Base-by-base conservation (phyloP, 805 yeast species). In the Candida lessepsii region DNA sequence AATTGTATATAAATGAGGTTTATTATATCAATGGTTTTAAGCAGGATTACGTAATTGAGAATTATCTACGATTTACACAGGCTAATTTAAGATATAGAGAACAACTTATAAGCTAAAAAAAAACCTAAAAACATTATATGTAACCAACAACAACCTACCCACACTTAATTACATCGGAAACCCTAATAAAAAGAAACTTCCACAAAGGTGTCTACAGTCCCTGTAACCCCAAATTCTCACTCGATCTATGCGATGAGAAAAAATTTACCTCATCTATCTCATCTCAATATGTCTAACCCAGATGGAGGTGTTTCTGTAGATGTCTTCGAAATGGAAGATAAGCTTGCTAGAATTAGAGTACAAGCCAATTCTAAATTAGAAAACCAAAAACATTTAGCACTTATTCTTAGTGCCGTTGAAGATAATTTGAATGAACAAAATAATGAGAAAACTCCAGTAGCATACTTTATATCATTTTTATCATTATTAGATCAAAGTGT, bases 351-450 rank as follows among this genome's bases (percentile, higher is more conserved):
- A 56, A 80, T 90, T 49, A 76, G 96, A 58, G 51, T 69, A 4
- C 96, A 89, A 54, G 65, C 75, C 52, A 73, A 65, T 46, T 87
- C 96, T n/a, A 88, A 87, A 58, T 67, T 90, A 37, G 88, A 83
- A 17, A 86, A 89, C 60, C 97, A 89, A 65, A 85, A 83, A 55
- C 88, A 84, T 56, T 70, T 86, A 47, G 96, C 96, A 7, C 65
- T 87, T 19, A 81, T 91, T 41, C 71, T 93, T 35, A 75, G 83
- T 16, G 96, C 97, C 3, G 90, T 93, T 35, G 99, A 93, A 58
- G 96, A 87, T 51, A 86, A 86, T 51, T 74, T 93, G 31, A 71
- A 74, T 31, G 88, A 81, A 48, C 86, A 83, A 50, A 70, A 73
- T 31, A 77, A 77, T 37, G 72, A 73, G 34, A 71, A 68, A 43